Percentiles rank a stretch among this genome's conserved stretches.
Conservation (phyloP, 371 early-diverging fungal genomes). For the Zychaea mexicana region DNA sequence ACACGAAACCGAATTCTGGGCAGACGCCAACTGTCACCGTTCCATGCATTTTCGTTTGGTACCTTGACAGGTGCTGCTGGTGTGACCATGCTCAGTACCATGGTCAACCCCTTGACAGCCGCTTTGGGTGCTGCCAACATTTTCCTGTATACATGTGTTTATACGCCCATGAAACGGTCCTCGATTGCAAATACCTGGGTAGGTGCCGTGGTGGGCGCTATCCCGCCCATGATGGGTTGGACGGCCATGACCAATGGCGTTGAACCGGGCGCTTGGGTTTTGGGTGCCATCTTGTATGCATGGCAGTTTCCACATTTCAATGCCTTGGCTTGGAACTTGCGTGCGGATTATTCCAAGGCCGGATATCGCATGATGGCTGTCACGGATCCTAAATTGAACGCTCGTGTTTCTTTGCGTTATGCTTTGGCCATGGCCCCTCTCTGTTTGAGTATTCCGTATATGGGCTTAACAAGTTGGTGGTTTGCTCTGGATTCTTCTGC, state of each 20-base stretch:
- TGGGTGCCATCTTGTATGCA: slow-evolving; percentile 84
- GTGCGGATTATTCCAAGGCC: slow-evolving; percentile 95
- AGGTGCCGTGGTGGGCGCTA: slow-evolving; percentile 94
- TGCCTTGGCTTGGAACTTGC: slow-evolving; percentile 87
- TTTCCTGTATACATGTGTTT: slow-evolving; percentile 84
- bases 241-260: slow-evolving; percentile 81
- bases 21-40: slow-evolving; percentile 76
- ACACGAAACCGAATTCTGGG: slow-evolving; percentile 91
- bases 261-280: slow-evolving; percentile 79
- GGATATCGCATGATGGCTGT: slow-evolving; percentile 97
- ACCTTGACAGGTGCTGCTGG: slow-evolving; percentile 75
- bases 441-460: slow-evolving; percentile 55
- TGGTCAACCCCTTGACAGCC: slow-evolving; percentile 88
- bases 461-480: slow-evolving; percentile 81
- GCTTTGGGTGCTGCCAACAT: slow-evolving; percentile 85
- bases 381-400: slow-evolving; percentile 85
- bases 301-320: slow-evolving; percentile 99
- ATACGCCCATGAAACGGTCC: slow-evolving; percentile 95
- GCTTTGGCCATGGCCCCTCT: slow-evolving; percentile 87
- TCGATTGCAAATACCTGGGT: slow-evolving; percentile 95
- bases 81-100: slow-evolving; percentile 59
- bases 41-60: slow-evolving; percentile 88
- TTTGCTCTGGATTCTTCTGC: slow-evolving; percentile 78
- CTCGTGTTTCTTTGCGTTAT: slow-evolving; percentile 86
- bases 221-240: slow-evolving; percentile 99